These are phyloP conservation scores for Didymosphaeria variabile DNA, from an alignment of 2,329 filamentous ascomycete species.

Conservation along the genomic window DNA sequence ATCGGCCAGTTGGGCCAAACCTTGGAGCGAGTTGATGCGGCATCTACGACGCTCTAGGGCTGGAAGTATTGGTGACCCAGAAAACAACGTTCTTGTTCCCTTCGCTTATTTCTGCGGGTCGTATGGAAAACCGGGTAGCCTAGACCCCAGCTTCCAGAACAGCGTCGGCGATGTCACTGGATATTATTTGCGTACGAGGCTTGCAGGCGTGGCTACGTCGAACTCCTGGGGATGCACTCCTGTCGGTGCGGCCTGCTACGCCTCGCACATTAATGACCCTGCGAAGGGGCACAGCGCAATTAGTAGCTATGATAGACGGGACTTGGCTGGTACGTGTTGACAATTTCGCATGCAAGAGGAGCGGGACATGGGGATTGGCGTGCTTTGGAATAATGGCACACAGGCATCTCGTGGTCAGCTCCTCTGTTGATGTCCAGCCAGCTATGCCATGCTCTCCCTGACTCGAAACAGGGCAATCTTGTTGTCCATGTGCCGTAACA, in stretches of 20 bases:
- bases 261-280: not conserved
- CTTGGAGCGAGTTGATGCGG: not conserved
- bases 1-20: not conserved
- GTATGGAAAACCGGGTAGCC: not conserved
- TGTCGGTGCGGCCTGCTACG: not conserved
- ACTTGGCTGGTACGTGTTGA: not conserved
- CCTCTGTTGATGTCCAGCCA: not conserved
- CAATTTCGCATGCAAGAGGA: not conserved
- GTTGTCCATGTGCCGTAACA: not conserved
- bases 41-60: not conserved
- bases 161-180: no score
- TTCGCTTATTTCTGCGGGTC: not conserved
- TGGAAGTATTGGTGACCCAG: conserved; percentile 1
- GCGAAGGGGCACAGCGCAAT: not conserved
- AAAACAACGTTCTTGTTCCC: not conserved
- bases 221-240: not conserved
- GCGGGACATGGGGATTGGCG: not conserved
- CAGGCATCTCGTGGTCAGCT: not conserved
- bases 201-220: not conserved
- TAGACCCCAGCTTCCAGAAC: not conserved
- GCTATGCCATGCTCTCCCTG: not conserved
- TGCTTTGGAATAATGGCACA: no score
- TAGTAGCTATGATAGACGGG: not conserved
- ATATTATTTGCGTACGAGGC: not conserved
- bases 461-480: not conserved